Conservation (phyloP, 495 filamentous ascomycete species). For the Pseudoneurospora amorphoporcata region DNA sequence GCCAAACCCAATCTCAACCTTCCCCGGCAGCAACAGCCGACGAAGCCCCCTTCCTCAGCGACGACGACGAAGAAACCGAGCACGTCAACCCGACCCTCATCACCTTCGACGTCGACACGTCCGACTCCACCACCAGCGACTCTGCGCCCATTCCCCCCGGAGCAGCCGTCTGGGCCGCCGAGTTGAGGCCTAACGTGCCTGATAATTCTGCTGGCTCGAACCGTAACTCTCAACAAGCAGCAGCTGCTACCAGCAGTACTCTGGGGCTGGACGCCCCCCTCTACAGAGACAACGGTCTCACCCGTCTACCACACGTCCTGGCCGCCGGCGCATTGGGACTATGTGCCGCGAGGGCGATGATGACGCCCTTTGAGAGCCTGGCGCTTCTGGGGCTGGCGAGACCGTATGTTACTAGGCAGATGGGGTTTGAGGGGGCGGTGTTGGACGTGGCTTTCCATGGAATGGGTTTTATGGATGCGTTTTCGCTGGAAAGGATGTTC, state of each 20-base stretch:
- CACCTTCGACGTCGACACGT: conserved; percentile 47
- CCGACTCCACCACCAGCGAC: conserved; percentile 21
- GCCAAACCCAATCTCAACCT: neutral
- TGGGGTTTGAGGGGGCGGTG: conserved; percentile 9
- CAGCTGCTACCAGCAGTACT: neutral
- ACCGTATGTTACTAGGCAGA: conserved; percentile 8
- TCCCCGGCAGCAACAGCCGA: conserved; percentile 2
- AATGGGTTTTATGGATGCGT: conserved; percentile 8
- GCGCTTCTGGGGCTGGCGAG: conserved; percentile 21
- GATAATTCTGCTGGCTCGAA: conserved; percentile 8
- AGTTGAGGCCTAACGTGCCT: conserved; percentile 36
- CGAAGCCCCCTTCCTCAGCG: conserved; percentile 3
- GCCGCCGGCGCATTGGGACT: conserved; percentile 28
- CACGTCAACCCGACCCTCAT: conserved; percentile 40
- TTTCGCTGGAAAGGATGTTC: conserved; percentile 13
- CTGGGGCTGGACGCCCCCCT: conserved; percentile 8
- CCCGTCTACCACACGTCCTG: conserved; percentile 23
- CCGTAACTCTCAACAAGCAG: neutral
- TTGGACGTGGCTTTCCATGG: conserved; percentile 18
- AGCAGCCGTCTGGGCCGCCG: conserved; percentile 40
- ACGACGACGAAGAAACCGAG: conserved; percentile 42
- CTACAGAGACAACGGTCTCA: conserved; percentile 30
- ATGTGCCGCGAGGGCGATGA: conserved; percentile 19
- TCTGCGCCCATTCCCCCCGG: conserved; percentile 23
- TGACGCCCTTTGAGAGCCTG: conserved; percentile 23